These are phyloP conservation scores for Ophiostoma quercus DNA, from an alignment of 2,329 filamentous ascomycete species.

Conservation along the genomic window DNA sequence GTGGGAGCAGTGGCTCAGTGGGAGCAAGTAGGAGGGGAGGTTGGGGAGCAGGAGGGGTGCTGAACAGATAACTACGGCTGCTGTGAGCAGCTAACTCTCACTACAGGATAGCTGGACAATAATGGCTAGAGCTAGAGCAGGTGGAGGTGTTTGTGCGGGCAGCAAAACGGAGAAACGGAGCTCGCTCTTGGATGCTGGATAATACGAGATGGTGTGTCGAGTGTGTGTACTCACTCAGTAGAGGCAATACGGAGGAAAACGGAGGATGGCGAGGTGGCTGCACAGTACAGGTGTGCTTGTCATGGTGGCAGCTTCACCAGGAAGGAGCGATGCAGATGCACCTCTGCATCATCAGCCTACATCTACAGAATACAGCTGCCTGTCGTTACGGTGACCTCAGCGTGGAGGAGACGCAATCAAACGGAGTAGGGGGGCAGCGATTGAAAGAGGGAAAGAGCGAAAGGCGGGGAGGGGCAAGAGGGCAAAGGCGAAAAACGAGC, in stretches of 20 bases:
- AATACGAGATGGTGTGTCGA: neutral
- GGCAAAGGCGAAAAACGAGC: constrained; percentile 12
- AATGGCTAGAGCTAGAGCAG: neutral
- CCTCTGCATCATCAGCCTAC: no score
- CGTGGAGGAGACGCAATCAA: neutral
- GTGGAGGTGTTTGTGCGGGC: neutral
- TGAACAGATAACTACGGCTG: neutral
- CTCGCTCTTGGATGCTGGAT: neutral
- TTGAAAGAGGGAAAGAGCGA: constrained; percentile 19
- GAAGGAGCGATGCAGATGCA: neutral
- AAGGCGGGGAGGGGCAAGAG: constrained; percentile 22
- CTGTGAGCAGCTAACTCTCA: neutral
- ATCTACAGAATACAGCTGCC: constrained; percentile 1
- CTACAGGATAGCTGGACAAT: constrained; percentile 6
- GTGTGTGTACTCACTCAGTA: no score
- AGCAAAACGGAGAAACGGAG: constrained; percentile 11
- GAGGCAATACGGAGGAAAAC: neutral
- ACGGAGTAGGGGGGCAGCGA: constrained; percentile 19
- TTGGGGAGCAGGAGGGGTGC: constrained; percentile 22
- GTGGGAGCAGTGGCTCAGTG: neutral
- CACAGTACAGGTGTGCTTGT: neutral
- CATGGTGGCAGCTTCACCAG: neutral
- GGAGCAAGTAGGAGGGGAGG: constrained; percentile 23
- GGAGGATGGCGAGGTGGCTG: neutral
- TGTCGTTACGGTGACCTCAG: constrained; percentile 8